Conservation (phyloP, 2,329 filamentous ascomycete species). For the Penicillium rolfsii region DNA sequence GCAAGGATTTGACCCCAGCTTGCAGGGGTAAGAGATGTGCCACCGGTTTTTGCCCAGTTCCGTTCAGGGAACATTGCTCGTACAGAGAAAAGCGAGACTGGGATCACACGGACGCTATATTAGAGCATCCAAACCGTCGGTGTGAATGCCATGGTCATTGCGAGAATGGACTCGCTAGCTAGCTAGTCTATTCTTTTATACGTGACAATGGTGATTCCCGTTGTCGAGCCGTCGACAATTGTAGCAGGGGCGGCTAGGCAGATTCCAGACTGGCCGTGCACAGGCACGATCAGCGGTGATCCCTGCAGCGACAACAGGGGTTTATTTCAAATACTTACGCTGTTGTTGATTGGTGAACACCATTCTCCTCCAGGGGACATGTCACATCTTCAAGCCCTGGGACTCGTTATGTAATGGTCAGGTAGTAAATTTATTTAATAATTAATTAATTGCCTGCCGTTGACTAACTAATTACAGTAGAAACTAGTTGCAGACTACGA, state of each 20-base stretch:
- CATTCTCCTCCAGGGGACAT: constrained; percentile 17
- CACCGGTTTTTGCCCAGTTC: background rate
- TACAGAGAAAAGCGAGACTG: background rate
- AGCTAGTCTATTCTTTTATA: background rate
- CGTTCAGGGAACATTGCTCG: background rate
- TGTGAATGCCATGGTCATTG: background rate
- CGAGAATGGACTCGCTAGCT: background rate
- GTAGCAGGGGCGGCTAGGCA: background rate
- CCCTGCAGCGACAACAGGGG: constrained; percentile 34
- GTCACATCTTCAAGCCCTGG: constrained; percentile 29
- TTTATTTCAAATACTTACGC: constrained; percentile 42
- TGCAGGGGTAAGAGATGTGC: background rate
- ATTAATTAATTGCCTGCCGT: constrained; percentile 2
- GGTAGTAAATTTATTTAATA: background rate
- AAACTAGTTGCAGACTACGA: background rate
- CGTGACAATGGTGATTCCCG: background rate
- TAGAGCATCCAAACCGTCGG: constrained; percentile 2
- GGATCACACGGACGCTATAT: background rate
- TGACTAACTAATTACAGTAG: background rate
- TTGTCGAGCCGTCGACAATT: background rate
- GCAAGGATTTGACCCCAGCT: background rate
- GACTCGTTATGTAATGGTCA: constrained; percentile 20
- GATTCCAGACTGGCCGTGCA: constrained; percentile 25
- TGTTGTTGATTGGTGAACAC: constrained; percentile 32
- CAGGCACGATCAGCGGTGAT: constrained; percentile 33